A percentile compares a stretch with the other conserved stretches of the same genome.
These are phyloP conservation scores for Fusarium sulawesiense DNA, from an alignment of 2,329 filamentous ascomycete genomes.

Conservation along the genomic window DNA sequence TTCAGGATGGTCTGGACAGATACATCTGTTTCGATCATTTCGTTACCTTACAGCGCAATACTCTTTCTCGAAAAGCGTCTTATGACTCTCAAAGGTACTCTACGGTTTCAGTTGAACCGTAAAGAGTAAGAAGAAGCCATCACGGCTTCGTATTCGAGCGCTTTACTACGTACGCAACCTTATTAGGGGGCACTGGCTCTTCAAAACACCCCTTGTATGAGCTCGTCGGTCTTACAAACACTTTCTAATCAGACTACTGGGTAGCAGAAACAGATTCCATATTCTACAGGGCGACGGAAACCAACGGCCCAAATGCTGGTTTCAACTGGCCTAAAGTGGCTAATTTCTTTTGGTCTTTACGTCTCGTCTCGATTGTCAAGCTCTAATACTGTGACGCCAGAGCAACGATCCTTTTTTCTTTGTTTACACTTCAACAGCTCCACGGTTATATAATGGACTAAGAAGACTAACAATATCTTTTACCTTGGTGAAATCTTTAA, in stretches of 20 bases:
- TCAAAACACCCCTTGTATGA: background rate
- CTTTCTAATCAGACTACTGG: background rate
- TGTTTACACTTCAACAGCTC: background rate
- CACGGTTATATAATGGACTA: background rate
- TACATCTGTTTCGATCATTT: background rate
- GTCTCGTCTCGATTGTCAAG: background rate
- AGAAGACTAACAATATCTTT: background rate
- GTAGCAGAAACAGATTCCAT: background rate
- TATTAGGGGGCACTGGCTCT: background rate
- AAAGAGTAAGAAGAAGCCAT: background rate
- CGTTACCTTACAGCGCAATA: background rate
- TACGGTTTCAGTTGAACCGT: background rate
- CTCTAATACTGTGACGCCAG: background rate
- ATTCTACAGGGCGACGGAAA: background rate
- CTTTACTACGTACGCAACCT: too few relatives aligned
- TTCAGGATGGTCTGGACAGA: background rate
- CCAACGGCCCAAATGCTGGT: background rate
- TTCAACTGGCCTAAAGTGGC: background rate
- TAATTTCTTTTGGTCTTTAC: background rate
- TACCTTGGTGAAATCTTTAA: background rate
- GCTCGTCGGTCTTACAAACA: background rate
- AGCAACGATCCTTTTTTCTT: background rate
- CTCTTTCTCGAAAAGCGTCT: background rate
- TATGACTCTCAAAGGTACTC: background rate
- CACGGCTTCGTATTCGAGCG: too few relatives aligned